Evolutionary conservation across 805 yeast genomes (phyloP).

Genomic region (Monosporozyma aerobia): DNA sequence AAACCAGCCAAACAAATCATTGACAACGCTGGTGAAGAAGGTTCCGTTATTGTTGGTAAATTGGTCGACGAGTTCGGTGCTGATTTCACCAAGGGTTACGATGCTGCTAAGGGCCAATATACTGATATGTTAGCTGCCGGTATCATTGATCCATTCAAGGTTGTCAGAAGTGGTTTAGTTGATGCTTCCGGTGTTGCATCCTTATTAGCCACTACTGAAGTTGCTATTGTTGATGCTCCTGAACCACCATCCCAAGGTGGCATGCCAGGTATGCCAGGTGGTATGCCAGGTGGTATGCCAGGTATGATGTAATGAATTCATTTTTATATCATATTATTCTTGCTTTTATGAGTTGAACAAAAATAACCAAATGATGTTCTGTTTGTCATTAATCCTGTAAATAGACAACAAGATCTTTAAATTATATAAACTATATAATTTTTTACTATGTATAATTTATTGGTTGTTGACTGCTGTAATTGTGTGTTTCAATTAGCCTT

Average conservation of each 20-base stretch:
- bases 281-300: constrained; percentile 37
- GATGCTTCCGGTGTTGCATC: constrained; percentile 98
- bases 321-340: background rate
- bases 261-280: constrained; percentile 40
- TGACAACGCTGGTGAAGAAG: constrained; percentile 96
- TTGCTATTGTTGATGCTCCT: constrained; percentile 95
- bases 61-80: constrained; percentile 43
- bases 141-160: constrained; percentile 97
- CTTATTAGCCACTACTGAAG: constrained; percentile 93
- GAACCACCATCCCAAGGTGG: constrained; percentile 60
- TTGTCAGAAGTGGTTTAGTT: constrained; percentile 87
- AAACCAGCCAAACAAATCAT: constrained; percentile 94
- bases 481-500: background rate
- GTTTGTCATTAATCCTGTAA: constrained; percentile 4
- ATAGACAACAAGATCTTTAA: constrained; percentile 4
- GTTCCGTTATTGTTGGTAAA: constrained; percentile 92
- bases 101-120: constrained; percentile 85
- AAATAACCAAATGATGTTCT: background rate
- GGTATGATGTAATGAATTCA: constrained; percentile 16
- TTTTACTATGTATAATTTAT: background rate
- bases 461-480: background rate
- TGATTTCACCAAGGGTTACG: constrained; percentile 84
- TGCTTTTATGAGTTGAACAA: background rate
- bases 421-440: background rate
- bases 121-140: constrained; percentile 95